Evolutionary conservation across 768 basidiomycete species (phyloP), one percentile per base, ranked within the genome.

Genomic region (Pisolithus albus): DNA sequence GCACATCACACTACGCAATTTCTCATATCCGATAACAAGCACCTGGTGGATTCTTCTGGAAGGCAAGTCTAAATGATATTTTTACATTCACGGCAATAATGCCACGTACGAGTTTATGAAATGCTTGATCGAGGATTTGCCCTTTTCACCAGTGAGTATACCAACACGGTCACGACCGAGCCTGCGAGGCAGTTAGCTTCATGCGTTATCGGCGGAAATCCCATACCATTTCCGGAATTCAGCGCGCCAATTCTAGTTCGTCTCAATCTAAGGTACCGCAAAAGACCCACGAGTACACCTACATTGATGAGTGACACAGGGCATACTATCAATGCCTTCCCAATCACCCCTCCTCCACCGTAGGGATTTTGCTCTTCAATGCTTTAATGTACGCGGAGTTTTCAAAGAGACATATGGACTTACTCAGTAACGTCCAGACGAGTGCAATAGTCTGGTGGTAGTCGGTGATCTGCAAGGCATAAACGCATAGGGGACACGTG

Each of bases 171-270:
- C 78, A 45, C 74, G 71, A 18, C 81, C 78, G 28, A 81, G 64
- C 80, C 80, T 81, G 46, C 5, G 23, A 47, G 39, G n/a, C 21
- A 37, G 18, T 47, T 16, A 16, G 32, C 43, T 32, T 3, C 37
- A 50, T 49, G 2, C 16, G n/a, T 24, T 21, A 39, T 46, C 21
- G 5, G n/a, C 67, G 13, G 34, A 5, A 15, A 13, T 34, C 34
- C 76, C 84, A 28, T 72, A 83, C 94, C 96, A 99, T 72, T 98
- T 98, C 59, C 86, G 78, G 63, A 99, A 92, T 66, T 99, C 96
- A 39, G 82, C 84, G 64, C 82, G 86, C 96, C 96, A 99, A 63
- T 97, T 98, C 85, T 95, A 40, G 15, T 26, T 44, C 21, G 44
- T 19, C 6, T 36, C 56, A 42, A 32, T 38, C 30, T 32, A 16